Percentiles rank a stretch among this genome's conserved stretches.
phyloP scores from a whole-genome alignment of 352 stramenopile genomes.

The Phytophthora pinifolia region DNA sequence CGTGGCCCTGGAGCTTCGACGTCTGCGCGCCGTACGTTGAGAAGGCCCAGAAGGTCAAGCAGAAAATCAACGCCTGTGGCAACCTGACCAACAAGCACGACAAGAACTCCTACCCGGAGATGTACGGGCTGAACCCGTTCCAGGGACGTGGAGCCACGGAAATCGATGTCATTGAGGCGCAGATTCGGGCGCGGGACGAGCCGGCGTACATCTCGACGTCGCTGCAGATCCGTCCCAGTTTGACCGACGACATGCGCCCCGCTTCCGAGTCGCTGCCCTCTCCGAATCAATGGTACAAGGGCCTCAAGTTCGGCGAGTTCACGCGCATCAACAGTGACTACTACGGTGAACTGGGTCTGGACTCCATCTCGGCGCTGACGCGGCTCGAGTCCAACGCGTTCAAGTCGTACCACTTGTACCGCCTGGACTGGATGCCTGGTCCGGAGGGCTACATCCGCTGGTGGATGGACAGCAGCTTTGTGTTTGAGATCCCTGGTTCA shows the following conservation, averaged over 20 bases:
- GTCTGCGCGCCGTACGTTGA: conserved; percentile 85
- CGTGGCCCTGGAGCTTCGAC: conserved; percentile 98
- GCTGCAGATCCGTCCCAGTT: conserved; percentile 89
- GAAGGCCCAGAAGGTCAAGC: conserved; percentile 87
- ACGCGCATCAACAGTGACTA: conserved; percentile 94
- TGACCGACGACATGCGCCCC: conserved; percentile 66
- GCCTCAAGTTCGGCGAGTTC: conserved; percentile 82
- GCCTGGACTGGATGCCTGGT: conserved; percentile 95
- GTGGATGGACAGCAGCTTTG: conserved; percentile 92
- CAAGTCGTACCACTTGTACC: conserved; percentile 92
- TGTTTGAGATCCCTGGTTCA: conserved; percentile 92
- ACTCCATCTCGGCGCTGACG: conserved; percentile 94
- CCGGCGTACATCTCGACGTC: conserved; percentile 93
- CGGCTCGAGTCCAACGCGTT: conserved; percentile 92
- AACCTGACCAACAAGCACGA: conserved; percentile 95
- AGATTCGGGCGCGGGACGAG: conserved; percentile 84
- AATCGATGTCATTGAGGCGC: conserved; percentile 95
- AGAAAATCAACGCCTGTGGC: conserved; percentile 94
- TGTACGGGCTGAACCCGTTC: conserved; percentile 91
- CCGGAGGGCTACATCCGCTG: conserved; percentile 92
- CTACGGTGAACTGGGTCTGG: conserved; percentile 93
- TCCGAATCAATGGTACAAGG: conserved; percentile 91
- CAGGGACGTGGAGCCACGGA: conserved; percentile 95
- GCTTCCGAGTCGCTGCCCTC: conserved; percentile 48
- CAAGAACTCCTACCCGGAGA: conserved; percentile 73